These are phyloP conservation scores for Nemania diffusa DNA, from an alignment of 2,329 filamentous ascomycete species.

Conservation along the genomic window DNA sequence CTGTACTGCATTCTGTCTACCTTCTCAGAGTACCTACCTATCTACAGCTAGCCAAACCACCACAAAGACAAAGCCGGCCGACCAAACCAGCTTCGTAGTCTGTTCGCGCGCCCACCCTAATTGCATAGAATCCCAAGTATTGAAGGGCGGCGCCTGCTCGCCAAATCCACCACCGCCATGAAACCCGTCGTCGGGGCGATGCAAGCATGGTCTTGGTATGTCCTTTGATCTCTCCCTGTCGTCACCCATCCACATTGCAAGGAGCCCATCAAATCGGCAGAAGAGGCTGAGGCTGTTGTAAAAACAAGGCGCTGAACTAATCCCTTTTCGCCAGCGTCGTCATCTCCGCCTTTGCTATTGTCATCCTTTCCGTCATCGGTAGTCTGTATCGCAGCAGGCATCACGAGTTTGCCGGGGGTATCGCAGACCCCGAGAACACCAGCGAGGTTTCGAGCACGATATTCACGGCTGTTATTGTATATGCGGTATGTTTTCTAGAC, in stretches of 20 bases:
- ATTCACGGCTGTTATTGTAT: slow-evolving; percentile 88
- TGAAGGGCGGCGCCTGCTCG: slow-evolving; percentile 24
- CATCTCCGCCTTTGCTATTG: slow-evolving; percentile 72
- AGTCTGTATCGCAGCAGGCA: slow-evolving; percentile 82
- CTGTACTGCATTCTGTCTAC: neutral
- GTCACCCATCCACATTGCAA: slow-evolving; percentile 19
- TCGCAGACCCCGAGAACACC: slow-evolving; percentile 77
- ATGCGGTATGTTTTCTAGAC: slow-evolving; percentile 69
- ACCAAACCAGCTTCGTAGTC: slow-evolving; percentile 15
- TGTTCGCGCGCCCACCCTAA: neutral
- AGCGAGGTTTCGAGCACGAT: slow-evolving; percentile 83
- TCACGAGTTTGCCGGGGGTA: slow-evolving; percentile 83
- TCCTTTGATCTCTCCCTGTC: slow-evolving; percentile 33
- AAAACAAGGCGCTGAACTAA: slow-evolving; percentile 40
- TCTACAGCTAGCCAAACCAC: slow-evolving; percentile 5
- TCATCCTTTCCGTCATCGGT: slow-evolving; percentile 72
- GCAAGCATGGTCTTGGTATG: slow-evolving; percentile 95
- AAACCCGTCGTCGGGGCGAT: slow-evolving; percentile 92
- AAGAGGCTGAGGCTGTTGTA: slow-evolving; percentile 5
- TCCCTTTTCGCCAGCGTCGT: slow-evolving; percentile 68
- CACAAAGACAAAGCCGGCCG: slow-evolving; percentile 14
- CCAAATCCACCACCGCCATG: slow-evolving; percentile 67
- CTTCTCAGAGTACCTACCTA: too few relatives aligned
- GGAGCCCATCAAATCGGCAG: slow-evolving; percentile 8
- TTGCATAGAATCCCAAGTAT: neutral